Percentiles rank a stretch among this genome's conserved stretches.
phyloP scores from a whole-genome alignment of 768 basidiomycete genomes.

The Lactarius psammicola region DNA sequence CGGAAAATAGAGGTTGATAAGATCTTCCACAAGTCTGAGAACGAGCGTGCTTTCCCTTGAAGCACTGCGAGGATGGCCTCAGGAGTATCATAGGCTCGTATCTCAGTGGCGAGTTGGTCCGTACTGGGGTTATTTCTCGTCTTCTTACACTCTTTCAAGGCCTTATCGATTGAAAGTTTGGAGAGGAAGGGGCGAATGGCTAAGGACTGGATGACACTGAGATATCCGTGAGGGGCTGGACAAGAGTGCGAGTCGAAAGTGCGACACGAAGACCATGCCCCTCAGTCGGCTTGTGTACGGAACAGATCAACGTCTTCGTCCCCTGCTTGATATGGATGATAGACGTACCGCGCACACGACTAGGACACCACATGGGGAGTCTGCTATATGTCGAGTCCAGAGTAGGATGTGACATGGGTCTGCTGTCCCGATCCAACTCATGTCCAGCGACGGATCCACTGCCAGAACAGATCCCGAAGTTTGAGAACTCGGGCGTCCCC shows the following conservation, averaged over 20 bases:
- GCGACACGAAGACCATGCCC: neutral
- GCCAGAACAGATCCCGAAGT: conserved; percentile 8
- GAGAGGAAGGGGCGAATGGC: neutral
- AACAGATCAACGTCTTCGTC: neutral
- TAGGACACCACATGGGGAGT: neutral
- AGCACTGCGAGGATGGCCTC: too few species aligned
- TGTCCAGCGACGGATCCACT: conserved; percentile 10
- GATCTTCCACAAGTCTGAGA: neutral
- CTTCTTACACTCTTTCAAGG: neutral
- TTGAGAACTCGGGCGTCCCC: neutral
- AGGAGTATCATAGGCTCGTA: neutral
- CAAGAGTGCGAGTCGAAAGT: too few species aligned
- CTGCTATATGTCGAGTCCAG: neutral
- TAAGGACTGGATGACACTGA: neutral
- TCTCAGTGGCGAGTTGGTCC: neutral
- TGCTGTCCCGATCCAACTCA: neutral
- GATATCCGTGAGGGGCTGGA: neutral
- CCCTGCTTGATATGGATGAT: neutral
- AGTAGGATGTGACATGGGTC: neutral
- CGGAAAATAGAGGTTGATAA: neutral
- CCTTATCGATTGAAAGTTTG: neutral
- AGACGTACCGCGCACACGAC: neutral
- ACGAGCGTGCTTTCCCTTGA: too few species aligned
- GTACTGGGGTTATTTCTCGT: neutral
- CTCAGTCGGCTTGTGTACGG: neutral